Base-by-base conservation (phyloP, 169 alveolate genomes). In the Amoebophrya sp. region DNA sequence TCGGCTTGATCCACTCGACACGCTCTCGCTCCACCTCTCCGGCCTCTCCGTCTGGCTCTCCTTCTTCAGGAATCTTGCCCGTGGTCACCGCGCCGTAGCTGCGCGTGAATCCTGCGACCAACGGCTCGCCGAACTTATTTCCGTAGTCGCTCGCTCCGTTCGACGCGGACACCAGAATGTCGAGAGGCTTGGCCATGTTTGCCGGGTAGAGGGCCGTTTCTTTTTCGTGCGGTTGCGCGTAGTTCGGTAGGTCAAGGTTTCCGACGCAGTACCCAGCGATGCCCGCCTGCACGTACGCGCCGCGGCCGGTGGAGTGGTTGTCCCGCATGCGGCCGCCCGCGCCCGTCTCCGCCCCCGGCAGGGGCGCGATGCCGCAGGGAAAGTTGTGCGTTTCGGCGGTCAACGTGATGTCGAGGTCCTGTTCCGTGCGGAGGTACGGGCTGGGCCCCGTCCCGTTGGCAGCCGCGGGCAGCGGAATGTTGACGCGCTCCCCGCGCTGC, bases 1-100 rank as follows among this genome's bases (percentile, higher is more conserved):
- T 93, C 43, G 94, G 94, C 89, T 93, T 93, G 88, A 93, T 90
- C 94, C 94, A 93, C 90, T 93, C 94, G 89, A 90, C 69, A 88
- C 94, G 92, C 88, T 92, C 94, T 7, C n/a, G n/a, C n/a, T n/a
- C 58, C 92, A 0, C 88, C 92, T 26, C 70, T 15, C 40, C 41
- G 31, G 41, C 40, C 31, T 20, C 18, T 15, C 41, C 67, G 18
- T 13, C 1, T 34, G 88, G 18, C 40, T 40, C 43, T 0, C 29
- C 50, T 40, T 40, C 78, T 29, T 39, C 69, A 5, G 78, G 1
- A 67, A 41, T 0, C 13, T 4, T 69, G n/a, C 41, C 29, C 40
- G 38, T n/a, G 13, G 58, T 31, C 29, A 45, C 69, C 31, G 88
- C 29, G 5, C 88, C 89, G 15, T 16, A 69, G 18, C 41, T 31